phyloP scores from a whole-genome alignment of 2,329 filamentous ascomycete species.

The Colletotrichum sp. region DNA sequence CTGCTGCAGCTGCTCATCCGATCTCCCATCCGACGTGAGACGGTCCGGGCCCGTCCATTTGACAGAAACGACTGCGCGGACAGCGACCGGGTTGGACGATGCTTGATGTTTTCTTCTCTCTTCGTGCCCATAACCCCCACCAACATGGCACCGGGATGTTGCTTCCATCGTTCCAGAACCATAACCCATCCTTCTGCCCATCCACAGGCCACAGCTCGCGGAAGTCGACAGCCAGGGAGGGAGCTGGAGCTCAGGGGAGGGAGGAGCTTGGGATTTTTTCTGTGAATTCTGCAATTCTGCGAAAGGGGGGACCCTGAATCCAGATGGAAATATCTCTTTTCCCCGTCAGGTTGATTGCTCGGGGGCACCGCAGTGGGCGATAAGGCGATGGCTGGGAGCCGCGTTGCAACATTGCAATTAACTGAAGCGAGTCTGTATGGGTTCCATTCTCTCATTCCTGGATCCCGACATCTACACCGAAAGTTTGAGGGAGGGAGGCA shows the following conservation, averaged over 20 bases:
- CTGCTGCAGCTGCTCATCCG: not conserved
- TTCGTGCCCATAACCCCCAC: not conserved
- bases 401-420: conserved; percentile 13
- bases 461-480: not conserved
- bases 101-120: not conserved
- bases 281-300: not conserved
- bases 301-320: conserved; percentile 1
- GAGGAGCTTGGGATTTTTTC: not conserved
- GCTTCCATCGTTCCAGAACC: not conserved
- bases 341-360: conserved; percentile 5
- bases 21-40: not conserved
- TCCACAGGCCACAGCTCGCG: not conserved
- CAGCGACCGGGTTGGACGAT: not conserved
- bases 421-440: not conserved
- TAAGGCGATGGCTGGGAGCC: not conserved
- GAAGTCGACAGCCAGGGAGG: not conserved
- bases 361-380: not conserved
- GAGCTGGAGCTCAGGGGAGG: not conserved
- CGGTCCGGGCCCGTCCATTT: not conserved
- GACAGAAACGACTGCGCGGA: not conserved
- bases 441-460: not conserved
- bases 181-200: not conserved
- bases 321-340: not conserved
- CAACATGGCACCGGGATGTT: not conserved
- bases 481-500: not conserved